Evolutionary conservation across 176 grass and related monocot species (phyloP).

Genomic region (Musa acuminata): DNA sequence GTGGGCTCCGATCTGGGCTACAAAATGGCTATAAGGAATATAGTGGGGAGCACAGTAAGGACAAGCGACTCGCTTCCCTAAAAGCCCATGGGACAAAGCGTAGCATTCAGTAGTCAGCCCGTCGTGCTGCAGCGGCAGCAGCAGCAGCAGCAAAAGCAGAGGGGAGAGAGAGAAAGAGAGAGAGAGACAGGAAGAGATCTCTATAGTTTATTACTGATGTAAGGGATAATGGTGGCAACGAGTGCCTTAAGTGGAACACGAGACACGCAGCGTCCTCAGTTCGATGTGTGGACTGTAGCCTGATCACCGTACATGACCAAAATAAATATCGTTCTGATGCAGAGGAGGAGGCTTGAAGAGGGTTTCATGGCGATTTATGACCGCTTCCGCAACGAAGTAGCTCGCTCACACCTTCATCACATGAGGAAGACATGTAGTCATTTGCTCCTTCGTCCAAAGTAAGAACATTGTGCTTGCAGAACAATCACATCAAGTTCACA

Average conservation of each 20-base stretch:
- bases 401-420: neutral
- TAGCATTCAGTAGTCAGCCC: conserved; percentile 33
- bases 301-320: neutral
- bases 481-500: too few relatives aligned
- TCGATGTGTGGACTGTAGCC: conserved; percentile 4
- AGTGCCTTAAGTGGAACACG: conserved; percentile 21
- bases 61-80: conserved; percentile 41
- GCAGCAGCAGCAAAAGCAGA: neutral
- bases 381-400: neutral
- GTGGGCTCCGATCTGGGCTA: conserved; percentile 8
- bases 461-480: too few relatives aligned
- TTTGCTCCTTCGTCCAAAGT: too few relatives aligned
- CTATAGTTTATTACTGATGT: neutral
- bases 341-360: neutral
- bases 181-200: neutral
- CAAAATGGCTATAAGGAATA: neutral
- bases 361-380: neutral
- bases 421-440: too few relatives aligned
- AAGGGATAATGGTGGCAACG: conserved; percentile 5
- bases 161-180: neutral
- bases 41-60: conserved; percentile 15
- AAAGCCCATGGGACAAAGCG: conserved; percentile 44
- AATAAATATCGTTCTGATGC: conserved; percentile 1
- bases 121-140: neutral
- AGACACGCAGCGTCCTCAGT: conserved; percentile 15